Percentiles rank a stretch among this genome's conserved stretches.
Evolutionary conservation across 192 early-diverging fungal species (phyloP).

Genomic region (Podila minutissima): DNA sequence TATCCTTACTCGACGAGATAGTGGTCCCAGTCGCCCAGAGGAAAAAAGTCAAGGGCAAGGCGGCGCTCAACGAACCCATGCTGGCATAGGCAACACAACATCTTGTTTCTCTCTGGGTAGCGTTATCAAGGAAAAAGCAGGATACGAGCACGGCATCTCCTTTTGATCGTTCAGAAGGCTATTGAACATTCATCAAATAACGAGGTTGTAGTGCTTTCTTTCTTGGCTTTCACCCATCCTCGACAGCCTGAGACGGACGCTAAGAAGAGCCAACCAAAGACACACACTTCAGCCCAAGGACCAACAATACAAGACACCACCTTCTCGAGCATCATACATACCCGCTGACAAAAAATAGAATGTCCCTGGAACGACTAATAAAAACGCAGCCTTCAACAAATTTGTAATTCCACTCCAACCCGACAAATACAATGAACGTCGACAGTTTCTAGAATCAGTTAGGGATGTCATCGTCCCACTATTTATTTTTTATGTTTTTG

Average conservation of each 20-base stretch:
- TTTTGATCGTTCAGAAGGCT: too few species aligned
- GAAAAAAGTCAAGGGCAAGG: constrained; percentile 15
- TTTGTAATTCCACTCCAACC: constrained; percentile 1
- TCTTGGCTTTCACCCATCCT: too few species aligned
- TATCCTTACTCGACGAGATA: too few species aligned
- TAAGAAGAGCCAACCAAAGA: too few species aligned
- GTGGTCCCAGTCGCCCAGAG: neutral
- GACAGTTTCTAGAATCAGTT: neutral
- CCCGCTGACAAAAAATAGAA: too few species aligned
- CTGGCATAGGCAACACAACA: constrained; percentile 13
- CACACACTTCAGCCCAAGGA: neutral
- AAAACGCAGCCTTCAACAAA: neutral
- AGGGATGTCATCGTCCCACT: neutral
- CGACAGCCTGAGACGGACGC: too few species aligned
- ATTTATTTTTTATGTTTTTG: too few species aligned
- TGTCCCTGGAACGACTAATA: neutral
- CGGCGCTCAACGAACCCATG: constrained; percentile 20
- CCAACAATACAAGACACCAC: neutral
- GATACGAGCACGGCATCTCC: too few species aligned
- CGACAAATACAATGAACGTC: neutral
- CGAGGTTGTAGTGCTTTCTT: too few species aligned
- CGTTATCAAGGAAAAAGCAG: too few species aligned
- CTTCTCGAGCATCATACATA: too few species aligned
- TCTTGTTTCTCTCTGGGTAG: neutral
- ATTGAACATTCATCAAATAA: too few species aligned